Percentiles rank a stretch among this genome's conserved stretches.
These are phyloP conservation scores for Rhizopus microsporus DNA, from an alignment of 371 early-diverging fungal genomes.

Conservation along the genomic window DNA sequence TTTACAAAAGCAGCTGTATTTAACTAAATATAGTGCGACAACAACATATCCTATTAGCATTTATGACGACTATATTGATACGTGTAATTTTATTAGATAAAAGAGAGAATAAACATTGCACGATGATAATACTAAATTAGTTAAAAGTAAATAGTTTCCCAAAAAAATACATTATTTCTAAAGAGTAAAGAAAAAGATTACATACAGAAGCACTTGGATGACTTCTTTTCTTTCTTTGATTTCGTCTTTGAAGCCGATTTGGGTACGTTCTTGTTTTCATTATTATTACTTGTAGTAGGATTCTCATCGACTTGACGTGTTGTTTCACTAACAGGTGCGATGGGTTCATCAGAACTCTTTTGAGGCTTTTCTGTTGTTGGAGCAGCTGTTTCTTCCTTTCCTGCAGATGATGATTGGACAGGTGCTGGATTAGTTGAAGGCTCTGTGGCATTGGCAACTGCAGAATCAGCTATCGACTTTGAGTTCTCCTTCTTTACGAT, in stretches of 20 bases:
- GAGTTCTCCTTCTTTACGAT: background rate
- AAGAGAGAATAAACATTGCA: no score
- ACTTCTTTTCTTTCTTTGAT: conserved; percentile 17
- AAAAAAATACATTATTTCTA: background rate
- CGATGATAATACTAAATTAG: no score
- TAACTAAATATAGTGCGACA: no score
- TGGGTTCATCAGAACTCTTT: background rate
- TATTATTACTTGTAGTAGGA: background rate
- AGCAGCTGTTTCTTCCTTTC: background rate
- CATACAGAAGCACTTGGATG: conserved; percentile 29
- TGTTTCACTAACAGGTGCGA: background rate
- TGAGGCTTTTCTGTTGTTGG: background rate
- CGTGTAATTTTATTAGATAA: no score
- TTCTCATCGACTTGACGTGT: background rate
- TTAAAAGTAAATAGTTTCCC: no score
- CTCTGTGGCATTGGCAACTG: no score
- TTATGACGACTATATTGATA: no score
- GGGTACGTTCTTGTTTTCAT: background rate
- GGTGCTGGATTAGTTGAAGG: no score
- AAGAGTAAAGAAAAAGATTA: conserved; percentile 2
- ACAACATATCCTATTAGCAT: no score
- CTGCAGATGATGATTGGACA: background rate
- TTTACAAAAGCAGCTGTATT: no score
- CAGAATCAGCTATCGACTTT: background rate
- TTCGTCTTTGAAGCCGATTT: background rate